Evolutionary conservation across 768 basidiomycete genomes (phyloP).

Genomic region (Podaxis rugospora): DNA sequence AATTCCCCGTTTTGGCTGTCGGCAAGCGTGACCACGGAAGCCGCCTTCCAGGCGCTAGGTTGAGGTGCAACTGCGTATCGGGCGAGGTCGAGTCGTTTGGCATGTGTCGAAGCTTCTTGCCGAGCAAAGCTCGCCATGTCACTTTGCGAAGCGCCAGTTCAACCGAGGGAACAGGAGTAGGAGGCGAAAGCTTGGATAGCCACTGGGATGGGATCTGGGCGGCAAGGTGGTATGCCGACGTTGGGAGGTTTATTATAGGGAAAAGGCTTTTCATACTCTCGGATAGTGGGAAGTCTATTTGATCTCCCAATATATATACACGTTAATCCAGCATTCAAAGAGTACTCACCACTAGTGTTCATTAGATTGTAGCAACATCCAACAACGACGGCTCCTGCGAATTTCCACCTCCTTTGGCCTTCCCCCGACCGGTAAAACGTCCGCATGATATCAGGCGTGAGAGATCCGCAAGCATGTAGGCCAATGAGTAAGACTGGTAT

Average conservation of each 20-base stretch:
- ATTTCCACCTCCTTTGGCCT: constrained; percentile 35
- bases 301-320: neutral
- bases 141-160: constrained; percentile 62
- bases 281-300: constrained; percentile 56
- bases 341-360: constrained; percentile 39
- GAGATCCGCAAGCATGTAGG: constrained; percentile 73
- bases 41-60: constrained; percentile 2
- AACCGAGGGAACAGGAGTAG: constrained; percentile 28
- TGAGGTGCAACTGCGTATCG: neutral
- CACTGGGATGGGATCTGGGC: constrained; percentile 67
- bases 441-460: constrained; percentile 63
- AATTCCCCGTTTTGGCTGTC: neutral
- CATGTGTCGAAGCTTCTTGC: constrained; percentile 3
- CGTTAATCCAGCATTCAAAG: neutral
- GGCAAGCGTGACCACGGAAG: constrained; percentile 19
- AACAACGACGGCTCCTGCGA: constrained; percentile 54
- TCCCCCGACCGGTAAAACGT: constrained; percentile 33
- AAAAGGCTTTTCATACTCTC: constrained; percentile 22
- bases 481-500: constrained; percentile 59
- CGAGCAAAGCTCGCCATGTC: constrained; percentile 64
- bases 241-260: constrained; percentile 34
- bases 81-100: neutral
- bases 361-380: constrained; percentile 82
- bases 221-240: constrained; percentile 63
- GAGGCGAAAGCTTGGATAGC: constrained; percentile 25